Conservation (phyloP, 352 stramenopile species). For the Phytophthora kernoviae region DNA sequence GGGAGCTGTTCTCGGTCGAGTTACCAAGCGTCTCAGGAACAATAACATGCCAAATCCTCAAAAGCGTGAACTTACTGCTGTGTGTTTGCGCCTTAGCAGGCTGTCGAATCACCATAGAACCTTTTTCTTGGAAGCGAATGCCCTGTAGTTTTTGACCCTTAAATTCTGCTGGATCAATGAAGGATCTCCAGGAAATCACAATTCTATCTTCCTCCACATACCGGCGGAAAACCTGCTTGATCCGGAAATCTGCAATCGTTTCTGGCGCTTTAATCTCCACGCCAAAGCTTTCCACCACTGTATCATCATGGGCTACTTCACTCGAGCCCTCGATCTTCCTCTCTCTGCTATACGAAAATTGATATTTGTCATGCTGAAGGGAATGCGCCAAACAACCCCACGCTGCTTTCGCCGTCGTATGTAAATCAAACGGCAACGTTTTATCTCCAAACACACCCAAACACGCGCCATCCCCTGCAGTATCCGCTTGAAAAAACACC, state of each 20-base stretch:
- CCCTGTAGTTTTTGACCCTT: constrained; percentile 45
- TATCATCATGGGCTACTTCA: constrained; percentile 39
- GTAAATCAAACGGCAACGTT: constrained; percentile 46
- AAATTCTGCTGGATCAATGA: constrained; percentile 65
- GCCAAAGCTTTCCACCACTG: constrained; percentile 64
- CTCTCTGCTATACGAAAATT: constrained; percentile 34
- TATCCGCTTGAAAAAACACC: constrained; percentile 36
- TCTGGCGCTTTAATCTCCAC: constrained; percentile 55
- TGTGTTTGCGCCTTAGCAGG: constrained; percentile 21
- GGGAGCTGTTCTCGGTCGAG: constrained; percentile 19
- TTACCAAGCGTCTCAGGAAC: constrained; percentile 36
- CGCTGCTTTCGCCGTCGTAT: constrained; percentile 36
- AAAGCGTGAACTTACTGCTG: constrained; percentile 29
- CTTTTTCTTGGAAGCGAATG: constrained; percentile 66
- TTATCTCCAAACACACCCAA: constrained; percentile 51
- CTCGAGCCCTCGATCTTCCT: constrained; percentile 10
- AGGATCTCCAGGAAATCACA: constrained; percentile 70
- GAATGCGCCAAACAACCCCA: constrained; percentile 47
- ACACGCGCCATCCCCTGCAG: constrained; percentile 12
- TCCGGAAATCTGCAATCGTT: constrained; percentile 53
- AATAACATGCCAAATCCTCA: constrained; percentile 59
- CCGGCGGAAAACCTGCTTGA: constrained; percentile 65
- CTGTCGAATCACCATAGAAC: constrained; percentile 59
- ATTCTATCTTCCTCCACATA: constrained; percentile 64
- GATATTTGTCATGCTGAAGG: constrained; percentile 44